Base-by-base conservation (phyloP, 345 rosid species). In the Populus simonii region DNA sequence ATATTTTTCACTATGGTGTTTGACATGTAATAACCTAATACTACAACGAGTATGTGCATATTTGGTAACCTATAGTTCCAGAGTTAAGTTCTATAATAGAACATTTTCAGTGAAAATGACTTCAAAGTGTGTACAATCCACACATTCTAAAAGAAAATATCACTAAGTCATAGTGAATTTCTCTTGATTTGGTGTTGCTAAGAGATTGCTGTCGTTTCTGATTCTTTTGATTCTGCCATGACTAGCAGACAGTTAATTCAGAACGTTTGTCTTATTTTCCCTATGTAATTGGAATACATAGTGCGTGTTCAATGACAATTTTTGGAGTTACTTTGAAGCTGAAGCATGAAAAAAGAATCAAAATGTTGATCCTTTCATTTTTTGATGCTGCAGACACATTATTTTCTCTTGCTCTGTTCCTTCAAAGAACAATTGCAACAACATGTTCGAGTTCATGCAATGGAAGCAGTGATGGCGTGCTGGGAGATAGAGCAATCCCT, bases 401-500 rank as follows among this genome's bases (percentile, higher is more conserved):
- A 94, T 80, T 97, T 96, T 79, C 84, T 94, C 75, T 83, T 96
- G 87, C 91, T 94, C 23, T 96, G 99, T 70, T 89, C 97, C 11
- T 96, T 96, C 72, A 96, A 96, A 90, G 99, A 96, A 78, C 99
- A 94, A 86, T 82, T 96, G 66, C 99, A 96, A 81, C 97, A 96
- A 78, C 99, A 96, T 65, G 99, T 96, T 16, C 91, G 99, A 69
- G 98, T 96, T 76, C 99, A 96, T 83, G 98, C 98, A 7, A 96
- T 96, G 99, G 99, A 96, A 86, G 99, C 99, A 15, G 99, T 94
- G 39, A 94, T 96, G 98, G 98, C 99, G 63, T 96, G 99, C 83
- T 96, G 99, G 99, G 98, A 94, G 84, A 90, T 96, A 65, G 98
- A 96, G 87, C 98, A 96, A 84, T 91, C 97, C 70, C 86, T 96